Conservation (phyloP, 2,329 filamentous ascomycete species). For the Diplodia scrobiculata region DNA sequence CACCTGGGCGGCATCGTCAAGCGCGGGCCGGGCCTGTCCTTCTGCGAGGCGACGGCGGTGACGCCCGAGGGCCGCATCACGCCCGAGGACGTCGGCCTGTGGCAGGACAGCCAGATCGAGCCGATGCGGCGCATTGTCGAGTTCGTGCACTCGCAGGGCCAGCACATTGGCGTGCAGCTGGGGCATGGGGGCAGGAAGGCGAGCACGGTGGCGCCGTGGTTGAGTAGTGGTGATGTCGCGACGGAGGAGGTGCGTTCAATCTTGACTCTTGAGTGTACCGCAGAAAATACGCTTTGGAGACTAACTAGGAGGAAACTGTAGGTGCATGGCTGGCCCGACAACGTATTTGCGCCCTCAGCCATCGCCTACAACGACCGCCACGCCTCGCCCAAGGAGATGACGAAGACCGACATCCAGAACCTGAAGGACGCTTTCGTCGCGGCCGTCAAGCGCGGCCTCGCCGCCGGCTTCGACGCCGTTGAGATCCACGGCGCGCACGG, state of each 20-base stretch:
- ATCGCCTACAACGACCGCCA: slow-evolving; percentile 65
- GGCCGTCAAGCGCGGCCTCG: slow-evolving; percentile 57
- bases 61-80: slow-evolving; percentile 78
- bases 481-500: slow-evolving; percentile 82
- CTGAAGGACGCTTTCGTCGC: slow-evolving; percentile 65
- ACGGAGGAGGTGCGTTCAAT: slow-evolving; percentile 45
- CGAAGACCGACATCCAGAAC: slow-evolving; percentile 65
- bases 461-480: slow-evolving; percentile 72
- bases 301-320: slow-evolving; percentile 31
- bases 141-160: slow-evolving; percentile 76
- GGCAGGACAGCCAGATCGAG: slow-evolving; percentile 80
- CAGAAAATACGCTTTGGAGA: not conserved
- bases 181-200: slow-evolving; percentile 74
- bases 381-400: slow-evolving; percentile 67
- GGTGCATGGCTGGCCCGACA: slow-evolving; percentile 58
- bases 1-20: slow-evolving; percentile 78
- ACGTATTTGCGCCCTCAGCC: slow-evolving; percentile 60
- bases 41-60: slow-evolving; percentile 79
- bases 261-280: too few relatives aligned
- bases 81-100: slow-evolving; percentile 76
- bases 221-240: slow-evolving; percentile 59
- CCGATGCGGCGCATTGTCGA: slow-evolving; percentile 71
- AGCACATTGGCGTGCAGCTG: slow-evolving; percentile 77
- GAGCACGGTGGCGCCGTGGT: slow-evolving; percentile 64
- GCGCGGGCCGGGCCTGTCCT: slow-evolving; percentile 71